Percentiles rank a stretch among this genome's conserved stretches.
Conservation (phyloP, 176 grass and related monocot species). For the Triticum dicoccoides region DNA sequence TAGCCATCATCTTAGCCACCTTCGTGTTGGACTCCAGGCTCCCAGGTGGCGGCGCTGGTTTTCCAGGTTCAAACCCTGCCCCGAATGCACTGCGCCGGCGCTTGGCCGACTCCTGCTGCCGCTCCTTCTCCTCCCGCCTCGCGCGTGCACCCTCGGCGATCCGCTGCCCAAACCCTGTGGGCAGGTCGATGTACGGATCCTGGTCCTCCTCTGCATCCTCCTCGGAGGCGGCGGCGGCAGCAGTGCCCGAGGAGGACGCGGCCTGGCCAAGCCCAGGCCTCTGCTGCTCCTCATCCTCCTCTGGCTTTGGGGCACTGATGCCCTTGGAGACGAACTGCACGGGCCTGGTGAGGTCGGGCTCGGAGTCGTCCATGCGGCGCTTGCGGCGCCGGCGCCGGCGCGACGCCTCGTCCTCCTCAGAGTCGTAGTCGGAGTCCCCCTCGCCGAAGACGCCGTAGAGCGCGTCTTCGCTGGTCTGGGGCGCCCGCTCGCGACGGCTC, state of each 20-base stretch:
- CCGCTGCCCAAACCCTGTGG: constrained; percentile 54
- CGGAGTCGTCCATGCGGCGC: constrained; percentile 33
- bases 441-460: constrained; percentile 68
- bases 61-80: constrained; percentile 33
- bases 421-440: constrained; percentile 57
- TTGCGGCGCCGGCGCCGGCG: constrained; percentile 47
- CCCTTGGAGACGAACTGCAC: constrained; percentile 70
- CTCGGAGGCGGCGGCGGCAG: background rate
- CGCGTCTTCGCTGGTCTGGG: constrained; percentile 63
- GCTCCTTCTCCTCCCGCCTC: constrained; percentile 71
- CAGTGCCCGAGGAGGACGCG: background rate
- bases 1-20: constrained; percentile 68
- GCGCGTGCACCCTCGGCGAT: constrained; percentile 64
- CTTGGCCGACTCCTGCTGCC: constrained; percentile 40
- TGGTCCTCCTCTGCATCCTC: constrained; percentile 25
- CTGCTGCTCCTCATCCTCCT: constrained; percentile 7
- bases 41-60: constrained; percentile 11
- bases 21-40: constrained; percentile 45
- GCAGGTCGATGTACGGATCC: constrained; percentile 33
- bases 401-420: constrained; percentile 33
- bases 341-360: constrained; percentile 53
- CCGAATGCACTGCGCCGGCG: constrained; percentile 22
- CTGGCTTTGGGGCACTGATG: constrained; percentile 28
- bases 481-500: constrained; percentile 49
- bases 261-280: constrained; percentile 28